Conservation (phyloP, 805 yeast species). For the Aciculoconidium aculeatum region DNA sequence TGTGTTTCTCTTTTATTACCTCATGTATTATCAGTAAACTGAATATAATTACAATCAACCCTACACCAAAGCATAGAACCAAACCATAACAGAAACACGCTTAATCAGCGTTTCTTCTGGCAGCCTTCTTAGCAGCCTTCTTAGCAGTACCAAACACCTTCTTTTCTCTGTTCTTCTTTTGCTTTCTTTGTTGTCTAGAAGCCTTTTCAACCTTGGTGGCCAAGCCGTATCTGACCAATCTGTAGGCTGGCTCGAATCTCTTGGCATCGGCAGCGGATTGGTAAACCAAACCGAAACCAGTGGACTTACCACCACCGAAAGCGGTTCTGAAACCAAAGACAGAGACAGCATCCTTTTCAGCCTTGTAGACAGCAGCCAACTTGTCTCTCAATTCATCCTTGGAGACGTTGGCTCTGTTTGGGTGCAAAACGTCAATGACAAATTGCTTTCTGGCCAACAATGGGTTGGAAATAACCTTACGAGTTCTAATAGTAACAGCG, state of each 20-base stretch:
- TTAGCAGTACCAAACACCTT: constrained; percentile 98
- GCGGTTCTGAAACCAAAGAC: constrained; percentile 99
- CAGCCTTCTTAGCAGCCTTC: constrained; percentile 87
- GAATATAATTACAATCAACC: no score
- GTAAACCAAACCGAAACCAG: constrained; percentile 99
- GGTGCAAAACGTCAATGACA: constrained; percentile 99
- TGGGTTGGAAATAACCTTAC: constrained; percentile 99
- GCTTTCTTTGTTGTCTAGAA: constrained; percentile 99
- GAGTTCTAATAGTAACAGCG: constrained; percentile 99
- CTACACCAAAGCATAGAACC: no score
- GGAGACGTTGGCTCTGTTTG: constrained; percentile 98
- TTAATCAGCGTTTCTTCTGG: constrained; percentile 86
- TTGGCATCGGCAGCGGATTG: constrained; percentile 96
- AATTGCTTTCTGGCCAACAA: constrained; percentile 99
- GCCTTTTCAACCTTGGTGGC: constrained; percentile 95
- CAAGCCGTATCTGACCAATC: constrained; percentile 98
- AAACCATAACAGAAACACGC: no score
- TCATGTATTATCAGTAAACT: no score
- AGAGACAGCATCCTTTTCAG: constrained; percentile 90
- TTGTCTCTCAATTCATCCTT: constrained; percentile 98
- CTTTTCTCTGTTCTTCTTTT: constrained; percentile 99
- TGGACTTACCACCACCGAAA: constrained; percentile 99
- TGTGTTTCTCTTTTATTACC: no score
- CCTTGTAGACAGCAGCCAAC: constrained; percentile 82
- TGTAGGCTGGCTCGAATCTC: constrained; percentile 98